Percentiles rank a stretch among this genome's conserved stretches.
Evolutionary conservation across 1,139 yeast species (phyloP).

Genomic region (Arxiozyma telluris): DNA sequence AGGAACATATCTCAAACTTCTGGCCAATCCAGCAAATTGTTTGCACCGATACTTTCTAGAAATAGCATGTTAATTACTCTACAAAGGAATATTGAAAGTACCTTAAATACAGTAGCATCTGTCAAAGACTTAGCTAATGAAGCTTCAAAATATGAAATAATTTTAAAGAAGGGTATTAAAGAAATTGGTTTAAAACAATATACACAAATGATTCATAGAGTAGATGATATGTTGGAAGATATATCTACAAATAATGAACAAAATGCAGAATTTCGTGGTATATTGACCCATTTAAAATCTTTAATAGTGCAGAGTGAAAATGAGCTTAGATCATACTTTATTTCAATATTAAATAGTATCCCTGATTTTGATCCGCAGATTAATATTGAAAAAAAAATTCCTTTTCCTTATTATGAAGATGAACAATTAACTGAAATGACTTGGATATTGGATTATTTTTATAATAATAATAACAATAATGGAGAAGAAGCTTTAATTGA

Average conservation of each 20-base stretch:
- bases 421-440: conserved; percentile 35
- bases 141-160: conserved; percentile 45
- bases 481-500: conserved; percentile 34
- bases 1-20: conserved; percentile 49
- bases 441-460: conserved; percentile 41
- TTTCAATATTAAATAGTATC: conserved; percentile 22
- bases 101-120: conserved; percentile 50
- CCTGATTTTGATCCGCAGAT: conserved; percentile 37
- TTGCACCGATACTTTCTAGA: conserved; percentile 62
- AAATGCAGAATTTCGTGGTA: conserved; percentile 33
- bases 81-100: conserved; percentile 52
- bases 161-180: conserved; percentile 29
- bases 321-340: conserved; percentile 32
- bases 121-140: conserved; percentile 59
- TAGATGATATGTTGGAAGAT: conserved; percentile 34
- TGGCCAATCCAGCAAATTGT: conserved; percentile 50
- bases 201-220: conserved; percentile 33
- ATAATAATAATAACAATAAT: conserved; percentile 19
- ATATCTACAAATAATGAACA: conserved; percentile 27
- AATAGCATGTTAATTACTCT: conserved; percentile 50
- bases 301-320: conserved; percentile 30
- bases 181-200: conserved; percentile 32
- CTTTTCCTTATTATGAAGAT: conserved; percentile 35
- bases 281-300: conserved; percentile 30
- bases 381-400: conserved; percentile 31